A percentile compares a stretch with the other conserved stretches of the same genome.
These are phyloP conservation scores for Aureobasidium subglaciale DNA, from an alignment of 2,329 filamentous ascomycete genomes.

Conservation along the genomic window DNA sequence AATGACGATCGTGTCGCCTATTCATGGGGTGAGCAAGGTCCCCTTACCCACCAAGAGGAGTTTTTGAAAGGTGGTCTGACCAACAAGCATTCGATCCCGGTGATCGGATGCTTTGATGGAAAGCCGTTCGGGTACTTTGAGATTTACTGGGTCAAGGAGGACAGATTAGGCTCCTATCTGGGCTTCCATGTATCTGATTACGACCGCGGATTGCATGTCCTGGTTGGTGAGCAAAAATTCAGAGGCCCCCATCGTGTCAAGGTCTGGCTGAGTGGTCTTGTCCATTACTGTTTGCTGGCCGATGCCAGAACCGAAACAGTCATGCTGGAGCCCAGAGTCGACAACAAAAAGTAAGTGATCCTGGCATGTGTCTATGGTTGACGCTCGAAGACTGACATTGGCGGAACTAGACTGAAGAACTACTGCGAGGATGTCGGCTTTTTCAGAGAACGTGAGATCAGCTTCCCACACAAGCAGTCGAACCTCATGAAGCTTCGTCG, in stretches of 20 bases:
- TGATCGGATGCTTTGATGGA: slow-evolving; percentile 88
- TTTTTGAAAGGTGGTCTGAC: slow-evolving; percentile 63
- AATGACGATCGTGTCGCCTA: slow-evolving; percentile 71
- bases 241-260: slow-evolving; percentile 68
- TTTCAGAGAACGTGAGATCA: slow-evolving; percentile 75
- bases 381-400: neutral
- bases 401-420: slow-evolving; percentile 50
- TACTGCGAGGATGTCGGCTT: slow-evolving; percentile 73
- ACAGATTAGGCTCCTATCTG: slow-evolving; percentile 64
- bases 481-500: slow-evolving; percentile 75
- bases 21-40: slow-evolving; percentile 72
- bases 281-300: slow-evolving; percentile 75
- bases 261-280: slow-evolving; percentile 74
- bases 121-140: slow-evolving; percentile 97
- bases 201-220: slow-evolving; percentile 79
- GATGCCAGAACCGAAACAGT: slow-evolving; percentile 78
- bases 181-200: slow-evolving; percentile 63
- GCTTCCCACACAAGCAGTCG: slow-evolving; percentile 86
- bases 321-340: slow-evolving; percentile 81
- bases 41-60: slow-evolving; percentile 49
- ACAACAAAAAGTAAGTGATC: slow-evolving; percentile 71
- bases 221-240: slow-evolving; percentile 90
- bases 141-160: slow-evolving; percentile 97
- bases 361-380: neutral
- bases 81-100: slow-evolving; percentile 74